Base-by-base conservation (phyloP, 2,329 filamentous ascomycete genomes). In the Aspergillus pseudoterreus region DNA sequence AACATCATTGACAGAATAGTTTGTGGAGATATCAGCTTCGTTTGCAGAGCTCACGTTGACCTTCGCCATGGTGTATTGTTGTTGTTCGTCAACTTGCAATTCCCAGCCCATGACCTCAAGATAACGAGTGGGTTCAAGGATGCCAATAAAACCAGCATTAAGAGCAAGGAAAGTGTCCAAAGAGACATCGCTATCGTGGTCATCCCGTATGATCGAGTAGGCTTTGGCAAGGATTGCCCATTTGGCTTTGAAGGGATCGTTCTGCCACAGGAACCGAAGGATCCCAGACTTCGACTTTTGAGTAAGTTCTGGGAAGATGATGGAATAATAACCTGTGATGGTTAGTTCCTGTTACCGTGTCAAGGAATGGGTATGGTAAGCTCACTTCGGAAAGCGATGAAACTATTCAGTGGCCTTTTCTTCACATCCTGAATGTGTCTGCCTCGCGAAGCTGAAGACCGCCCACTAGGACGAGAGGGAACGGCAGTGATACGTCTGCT, bases 171-270 rank as follows among this genome's bases (percentile, higher is more conserved):
- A 82, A 9, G 69, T 63, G 44, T 77, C 71, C 35, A 82, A 68
- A 42, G 75, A 69, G 21, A 78, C 72, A 30, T 73, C 68, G 19
- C 69, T 64, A 55, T 76, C 75, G 59, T 78, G 76, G 42, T 75
- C 68, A 58, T 82, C 79, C 44, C 79, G 75, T 44, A 81, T 70
- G 53, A 75, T 72, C 30, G 79, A 82, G 71, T 80, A 83, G 15
- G 79, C 77, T 60, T 80, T 80, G 44, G 78, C 76, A 51, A 82
- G 64, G 53, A 82, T 67, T 44, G 71, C 71, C 78, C 79, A 82
- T 57, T 79, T 75, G 53, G 73, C 70, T 58, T 78, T 74, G 68
- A 75, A 76, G 43, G 69, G 71, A 56, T 82, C 79, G 33, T 69
- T 65, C 45, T 72, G 64, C 80, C 80, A 83, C 53, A 82, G 68